A percentile compares a stretch with the other conserved stretches of the same genome.
These are phyloP conservation scores for Talaromyces ruber DNA, from an alignment of 495 filamentous ascomycete genomes.

Conservation along the genomic window DNA sequence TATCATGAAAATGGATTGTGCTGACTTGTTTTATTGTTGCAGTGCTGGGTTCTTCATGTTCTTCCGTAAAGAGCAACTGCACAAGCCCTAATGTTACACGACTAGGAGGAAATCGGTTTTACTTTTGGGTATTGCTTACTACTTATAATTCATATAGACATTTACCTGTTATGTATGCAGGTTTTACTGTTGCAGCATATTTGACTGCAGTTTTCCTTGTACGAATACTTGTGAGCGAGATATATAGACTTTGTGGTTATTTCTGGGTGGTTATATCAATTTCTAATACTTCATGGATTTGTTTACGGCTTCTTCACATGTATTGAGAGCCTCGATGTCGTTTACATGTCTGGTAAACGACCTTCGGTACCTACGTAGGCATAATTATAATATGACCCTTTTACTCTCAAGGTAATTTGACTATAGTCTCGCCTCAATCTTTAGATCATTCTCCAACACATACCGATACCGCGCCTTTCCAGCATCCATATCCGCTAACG, in stretches of 20 bases:
- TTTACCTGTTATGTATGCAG: background rate
- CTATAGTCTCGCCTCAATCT: background rate
- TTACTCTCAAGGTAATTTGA: background rate
- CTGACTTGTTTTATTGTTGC: background rate
- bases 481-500: constrained; percentile 58
- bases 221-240: background rate
- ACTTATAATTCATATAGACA: background rate
- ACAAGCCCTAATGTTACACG: constrained; percentile 43
- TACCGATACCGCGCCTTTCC: constrained; percentile 70
- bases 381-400: no score
- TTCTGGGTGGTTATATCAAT: background rate
- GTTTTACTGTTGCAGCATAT: background rate
- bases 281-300: no score
- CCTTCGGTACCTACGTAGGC: no score
- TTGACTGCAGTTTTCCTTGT: background rate
- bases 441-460: constrained; percentile 54
- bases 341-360: no score
- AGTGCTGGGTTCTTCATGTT: constrained; percentile 58
- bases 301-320: no score
- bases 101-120: background rate
- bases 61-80: constrained; percentile 65
- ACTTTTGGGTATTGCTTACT: background rate
- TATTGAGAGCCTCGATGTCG: no score
- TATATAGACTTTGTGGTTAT: background rate
- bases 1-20: background rate